Percentiles rank a stretch among this genome's conserved stretches.
These are phyloP conservation scores for Polygonum aviculare DNA, from an alignment of 148 eudicot genomes.

Conservation along the genomic window DNA sequence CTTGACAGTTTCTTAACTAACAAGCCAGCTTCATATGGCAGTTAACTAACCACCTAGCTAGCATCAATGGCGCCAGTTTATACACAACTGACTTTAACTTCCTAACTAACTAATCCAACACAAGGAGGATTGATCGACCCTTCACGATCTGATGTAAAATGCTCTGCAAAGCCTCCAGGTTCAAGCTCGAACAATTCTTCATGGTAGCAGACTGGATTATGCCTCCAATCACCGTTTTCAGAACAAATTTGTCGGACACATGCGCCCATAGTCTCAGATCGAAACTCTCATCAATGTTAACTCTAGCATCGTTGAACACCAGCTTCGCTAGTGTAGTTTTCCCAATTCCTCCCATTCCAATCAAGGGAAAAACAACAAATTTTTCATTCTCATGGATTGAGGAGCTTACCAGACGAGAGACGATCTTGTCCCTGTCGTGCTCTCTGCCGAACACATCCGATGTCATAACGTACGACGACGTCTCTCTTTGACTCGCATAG, in stretches of 20 bases:
- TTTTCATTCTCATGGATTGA: background rate
- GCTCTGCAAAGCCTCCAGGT: background rate
- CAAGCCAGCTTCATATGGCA: no score
- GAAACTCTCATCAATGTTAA: background rate
- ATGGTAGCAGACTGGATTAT: slow-evolving; percentile 7
- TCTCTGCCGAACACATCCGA: background rate
- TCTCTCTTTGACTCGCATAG: background rate
- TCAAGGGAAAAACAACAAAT: slow-evolving; percentile 17
- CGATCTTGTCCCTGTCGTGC: background rate
- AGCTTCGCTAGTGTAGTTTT: slow-evolving; percentile 24
- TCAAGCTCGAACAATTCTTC: background rate
- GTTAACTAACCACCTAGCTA: no score
- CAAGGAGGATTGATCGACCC: slow-evolving; percentile 12
- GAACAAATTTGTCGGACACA: slow-evolving; percentile 16
- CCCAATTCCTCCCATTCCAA: slow-evolving; percentile 27
- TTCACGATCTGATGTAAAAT: background rate
- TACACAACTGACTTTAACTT: no score
- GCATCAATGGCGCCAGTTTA: no score
- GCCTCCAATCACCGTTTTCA: background rate
- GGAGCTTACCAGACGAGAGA: background rate
- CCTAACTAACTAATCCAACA: slow-evolving; percentile 10
- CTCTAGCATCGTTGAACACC: slow-evolving; percentile 12
- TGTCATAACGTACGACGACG: background rate
- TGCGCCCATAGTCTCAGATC: slow-evolving; percentile 22
- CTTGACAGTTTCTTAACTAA: no score